Evolutionary conservation across 139 green algal species (phyloP), one percentile per base, ranked within the genome.

Genomic region (Picochlorum sp.): DNA sequence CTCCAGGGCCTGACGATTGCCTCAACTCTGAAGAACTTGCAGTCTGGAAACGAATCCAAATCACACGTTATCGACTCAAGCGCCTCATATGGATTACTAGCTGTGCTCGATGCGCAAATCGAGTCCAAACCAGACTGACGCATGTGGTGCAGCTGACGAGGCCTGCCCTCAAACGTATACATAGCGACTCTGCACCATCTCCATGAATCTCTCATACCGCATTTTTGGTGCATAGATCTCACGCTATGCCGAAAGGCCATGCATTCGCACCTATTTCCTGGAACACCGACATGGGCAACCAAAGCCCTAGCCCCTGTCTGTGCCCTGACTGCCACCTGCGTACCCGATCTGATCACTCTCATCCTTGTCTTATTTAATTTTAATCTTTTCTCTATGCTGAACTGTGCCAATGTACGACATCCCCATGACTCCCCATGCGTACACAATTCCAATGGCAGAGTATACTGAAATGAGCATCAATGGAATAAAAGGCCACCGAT

Each of bases 391-490:
- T 9, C 23, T 38, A 18, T 31, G 6, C n/a, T 37, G 23, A 31
- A 5, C 7, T 8, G 13, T 59, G 6, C 13, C n/a, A 31, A 59
- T 31, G 30, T 62, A 62, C 20, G 15, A 16, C n/a, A 15, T 21
- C 9, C 7, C 24, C 60, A 66, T 54, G 18, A n/a, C 5, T 24
- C 6, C 45, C 81, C 80, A 90, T n/a, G 68, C 66, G 45, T 41
- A 70, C 14, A 62, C 57, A 38, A 90, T 31, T 7, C 82, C 87
- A 6, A 81, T 6, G 0, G 81, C 74, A 73, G 85, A 90, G 71
- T 89, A 90, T 37, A 86, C 49, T 7, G 84, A 92, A 20, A 79
- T 88, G 26, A 92, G 63, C 74, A 96, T 82, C 49, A 97, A 79
- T 4, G 90, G 92, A 45, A 92, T 59, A 65, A 97, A 97, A 3